Base-by-base conservation (phyloP, 306 rosid genomes). In the Quercus parvula region DNA sequence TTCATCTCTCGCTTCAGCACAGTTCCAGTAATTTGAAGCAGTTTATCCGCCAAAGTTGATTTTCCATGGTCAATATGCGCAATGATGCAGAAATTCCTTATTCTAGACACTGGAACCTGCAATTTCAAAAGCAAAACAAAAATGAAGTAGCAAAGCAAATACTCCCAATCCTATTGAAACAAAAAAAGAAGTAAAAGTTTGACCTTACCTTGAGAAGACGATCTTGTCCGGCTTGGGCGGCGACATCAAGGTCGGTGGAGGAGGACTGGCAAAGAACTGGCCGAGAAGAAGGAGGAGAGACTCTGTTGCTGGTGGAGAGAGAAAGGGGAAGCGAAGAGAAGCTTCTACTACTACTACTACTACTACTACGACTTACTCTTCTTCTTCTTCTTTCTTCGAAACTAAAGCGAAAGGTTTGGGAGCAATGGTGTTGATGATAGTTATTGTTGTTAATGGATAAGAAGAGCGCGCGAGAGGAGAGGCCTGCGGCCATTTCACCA, bases 11-110 rank as follows among this genome's bases (percentile, higher is more conserved):
- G 87, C 81, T 89, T 88, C 49, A 86, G 97, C 4, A 94, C 98
- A 19, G 98, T 94, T 11, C 98, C 98, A 14, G 97, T 94, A 54
- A 85, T 84, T 75, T 92, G 94, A 55, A 94, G 98, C 86, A 94
- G 77, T 63, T 94, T 94, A 64, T 94, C 98, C 0, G 98, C 98
- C 30, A 94, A 77, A 41, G 98, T 92, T 3, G 97, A 94, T 77
- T 94, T 94, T 0, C 98, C 98, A 83, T 91, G 97, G 82, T 92
- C 98, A 80, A 92, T 94, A 80, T 94, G 98, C 38, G 97, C 97
- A 81, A 92, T 94, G 59, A 92, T 94, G 74, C 75, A 18, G 86
- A 94, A 94, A 85, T 92, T 91, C 76, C 96, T 85, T 83, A 94
- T 91, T 82, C 85, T 87, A 44, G 93, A 88, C 61, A 87, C 84